Percentiles rank a stretch among this genome's conserved stretches.
These are phyloP conservation scores for Osmanthus fragrans DNA, from an alignment of 257 asterid species.

Conservation along the genomic window DNA sequence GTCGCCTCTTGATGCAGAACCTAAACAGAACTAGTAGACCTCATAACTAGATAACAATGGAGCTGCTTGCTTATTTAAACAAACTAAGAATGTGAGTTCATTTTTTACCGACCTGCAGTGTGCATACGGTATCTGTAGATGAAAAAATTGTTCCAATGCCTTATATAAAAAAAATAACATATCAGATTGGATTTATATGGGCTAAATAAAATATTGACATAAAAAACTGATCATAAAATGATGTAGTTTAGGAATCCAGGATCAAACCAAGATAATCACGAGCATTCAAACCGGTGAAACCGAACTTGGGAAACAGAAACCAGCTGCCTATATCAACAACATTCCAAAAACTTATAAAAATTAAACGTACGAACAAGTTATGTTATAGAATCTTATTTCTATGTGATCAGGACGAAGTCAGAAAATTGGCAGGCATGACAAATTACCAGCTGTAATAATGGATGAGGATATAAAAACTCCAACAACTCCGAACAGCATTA, in stretches of 20 bases:
- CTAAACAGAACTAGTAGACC: constrained; percentile 35
- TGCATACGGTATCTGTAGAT: constrained; percentile 95
- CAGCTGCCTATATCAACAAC: constrained; percentile 51
- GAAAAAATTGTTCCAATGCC: constrained; percentile 89
- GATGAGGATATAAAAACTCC: constrained; percentile 83
- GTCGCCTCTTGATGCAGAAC: constrained; percentile 94
- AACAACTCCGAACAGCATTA: constrained; percentile 84
- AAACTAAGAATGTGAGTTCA: constrained; percentile 8
- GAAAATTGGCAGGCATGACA: neutral
- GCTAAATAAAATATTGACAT: neutral
- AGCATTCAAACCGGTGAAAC: constrained; percentile 51
- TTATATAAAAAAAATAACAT: constrained; percentile 25
- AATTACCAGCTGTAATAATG: constrained; percentile 70
- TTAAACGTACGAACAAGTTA: neutral
- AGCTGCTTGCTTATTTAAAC: constrained; percentile 15
- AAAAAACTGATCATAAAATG: neutral
- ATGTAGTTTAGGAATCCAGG: constrained; percentile 18
- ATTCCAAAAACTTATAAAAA: constrained; percentile 1
- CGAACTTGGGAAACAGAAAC: constrained; percentile 66
- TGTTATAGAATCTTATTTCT: neutral
- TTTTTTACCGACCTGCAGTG: constrained; percentile 66
- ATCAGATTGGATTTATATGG: constrained; percentile 10
- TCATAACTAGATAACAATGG: neutral
- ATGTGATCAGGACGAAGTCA: neutral
- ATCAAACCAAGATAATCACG: constrained; percentile 81